Conservation (phyloP, 257 asterid genomes). For the Jaltomata sinuosa region DNA sequence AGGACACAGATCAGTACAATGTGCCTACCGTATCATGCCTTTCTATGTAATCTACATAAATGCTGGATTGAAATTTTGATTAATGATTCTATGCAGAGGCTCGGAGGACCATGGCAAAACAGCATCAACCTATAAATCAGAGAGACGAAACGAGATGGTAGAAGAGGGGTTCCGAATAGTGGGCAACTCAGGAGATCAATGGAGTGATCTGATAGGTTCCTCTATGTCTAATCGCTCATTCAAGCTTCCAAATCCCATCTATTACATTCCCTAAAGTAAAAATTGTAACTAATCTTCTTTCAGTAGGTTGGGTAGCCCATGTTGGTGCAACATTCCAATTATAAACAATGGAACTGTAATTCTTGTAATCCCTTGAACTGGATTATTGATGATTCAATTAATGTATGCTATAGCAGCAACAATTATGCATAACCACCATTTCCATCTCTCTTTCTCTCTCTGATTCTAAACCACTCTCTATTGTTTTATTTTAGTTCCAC, state of each 20-base stretch:
- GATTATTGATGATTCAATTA: not conserved
- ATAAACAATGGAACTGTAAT: not conserved
- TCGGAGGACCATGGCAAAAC: slow-evolving; percentile 42
- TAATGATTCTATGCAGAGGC: slow-evolving; percentile 26
- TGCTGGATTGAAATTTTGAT: not conserved
- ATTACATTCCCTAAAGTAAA: slow-evolving; percentile 37
- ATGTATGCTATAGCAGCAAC: not conserved
- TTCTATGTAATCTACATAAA: not conserved
- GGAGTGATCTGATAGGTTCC: slow-evolving; percentile 77
- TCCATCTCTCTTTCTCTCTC: not conserved
- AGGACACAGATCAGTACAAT: not conserved
- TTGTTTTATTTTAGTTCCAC: not conserved
- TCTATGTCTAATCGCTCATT: slow-evolving; percentile 46
- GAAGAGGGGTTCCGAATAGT: slow-evolving; percentile 53
- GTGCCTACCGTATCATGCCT: not conserved
- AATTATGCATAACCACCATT: not conserved
- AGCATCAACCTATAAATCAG: slow-evolving; percentile 48
- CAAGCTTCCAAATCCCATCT: slow-evolving; percentile 85
- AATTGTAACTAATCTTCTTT: not conserved
- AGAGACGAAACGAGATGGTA: slow-evolving; percentile 47
- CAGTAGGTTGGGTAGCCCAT: not conserved
- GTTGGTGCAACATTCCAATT: not conserved
- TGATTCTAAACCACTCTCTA: not conserved
- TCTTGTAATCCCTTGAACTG: not conserved
- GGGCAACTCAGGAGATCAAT: slow-evolving; percentile 80